phyloP scores from a whole-genome alignment of 2,329 filamentous ascomycete genomes.

The Iodosphaeria phyllophila region DNA sequence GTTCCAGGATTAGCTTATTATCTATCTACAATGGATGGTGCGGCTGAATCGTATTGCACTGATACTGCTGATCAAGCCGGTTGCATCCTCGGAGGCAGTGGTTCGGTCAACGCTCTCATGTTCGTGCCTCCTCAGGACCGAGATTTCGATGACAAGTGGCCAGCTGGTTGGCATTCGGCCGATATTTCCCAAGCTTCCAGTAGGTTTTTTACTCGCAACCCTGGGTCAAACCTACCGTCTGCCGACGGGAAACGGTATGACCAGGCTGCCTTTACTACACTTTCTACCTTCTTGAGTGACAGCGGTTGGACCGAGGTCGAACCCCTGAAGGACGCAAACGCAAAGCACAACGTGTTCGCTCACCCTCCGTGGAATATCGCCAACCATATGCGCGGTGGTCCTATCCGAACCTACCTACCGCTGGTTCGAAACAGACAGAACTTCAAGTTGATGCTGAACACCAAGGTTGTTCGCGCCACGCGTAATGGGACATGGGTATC shows the following conservation, averaged over 20 bases:
- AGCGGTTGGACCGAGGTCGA: constrained; percentile 5
- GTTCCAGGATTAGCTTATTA: constrained; percentile 12
- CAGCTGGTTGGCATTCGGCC: constrained; percentile 11
- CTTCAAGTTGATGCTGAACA: constrained; percentile 7
- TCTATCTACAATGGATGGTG: constrained; percentile 5
- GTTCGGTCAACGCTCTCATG: constrained; percentile 15
- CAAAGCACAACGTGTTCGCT: constrained; percentile 10
- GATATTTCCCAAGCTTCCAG: constrained; percentile 10
- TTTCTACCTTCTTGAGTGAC: constrained; percentile 5
- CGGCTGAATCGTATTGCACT: constrained; percentile 13
- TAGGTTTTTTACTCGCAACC: constrained; percentile 10
- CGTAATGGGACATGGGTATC: constrained; percentile 24
- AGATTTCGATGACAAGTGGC: constrained; percentile 14
- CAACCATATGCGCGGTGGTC: constrained; percentile 5
- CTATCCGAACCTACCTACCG: constrained; percentile 6
- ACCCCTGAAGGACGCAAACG: constrained; percentile 5
- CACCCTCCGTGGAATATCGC: constrained; percentile 32
- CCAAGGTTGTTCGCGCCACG: constrained; percentile 7
- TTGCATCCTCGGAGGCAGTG: constrained; percentile 18
- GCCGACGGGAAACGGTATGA: constrained; percentile 9
- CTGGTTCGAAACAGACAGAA: constrained; percentile 4
- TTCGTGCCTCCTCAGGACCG: constrained; percentile 13
- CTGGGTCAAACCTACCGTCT: constrained; percentile 10
- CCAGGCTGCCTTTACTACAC: constrained; percentile 4
- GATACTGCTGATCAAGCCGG: constrained; percentile 17